Evolutionary conservation across 179 eudicot species (phyloP), one percentile per base, ranked within the genome.

Genomic region (Patellifolia procumbens): DNA sequence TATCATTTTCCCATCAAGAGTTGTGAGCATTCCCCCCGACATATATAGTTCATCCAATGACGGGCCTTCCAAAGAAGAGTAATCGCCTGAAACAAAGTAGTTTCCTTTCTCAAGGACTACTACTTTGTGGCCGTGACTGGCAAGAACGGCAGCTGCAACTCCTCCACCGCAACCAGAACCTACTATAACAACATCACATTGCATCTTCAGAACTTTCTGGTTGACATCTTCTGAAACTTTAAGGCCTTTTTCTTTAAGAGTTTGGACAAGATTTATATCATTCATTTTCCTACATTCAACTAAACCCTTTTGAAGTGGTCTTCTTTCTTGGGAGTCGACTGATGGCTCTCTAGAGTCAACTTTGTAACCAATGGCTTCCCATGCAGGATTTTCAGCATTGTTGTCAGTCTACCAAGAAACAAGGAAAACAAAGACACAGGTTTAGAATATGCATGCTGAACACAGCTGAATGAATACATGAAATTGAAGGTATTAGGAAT

Each of bases 81-180:
- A 90, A 79, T 92, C 95, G 52, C 77, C 75, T 4, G 85, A 55
- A 5, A 73, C 78, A 70, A 87, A 92, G 83, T 92, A 92, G 60
- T 85, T 85, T 26, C 97, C 97, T 79, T 88, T 90, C 70, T 92
- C 97, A 12, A 92, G 49, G 68, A 92, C 81, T 35, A 92, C 45
- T 7, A 92, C 95, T 80, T 90, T 92, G 19, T 79, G 77, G 32
- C 97, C 95, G 0, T 88, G 75, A 22, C 75, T 81, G 0, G 97
- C 91, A 9, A 92, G 90, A 68, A 87, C 69, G 5, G 90, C 89
- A 1, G 97, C 97, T 19, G 93, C 89, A 70, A 92, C 95, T 1
- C 92, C 94, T 10, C 95, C 95, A 1, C 95, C 97, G 35, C 89
- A 89, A 24, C 97, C 97, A 16, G 97, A 92, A 16, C 97, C 97